Conservation (phyloP, 1,284 basidiomycete genomes). For the Bondarzewia mesenterica region DNA sequence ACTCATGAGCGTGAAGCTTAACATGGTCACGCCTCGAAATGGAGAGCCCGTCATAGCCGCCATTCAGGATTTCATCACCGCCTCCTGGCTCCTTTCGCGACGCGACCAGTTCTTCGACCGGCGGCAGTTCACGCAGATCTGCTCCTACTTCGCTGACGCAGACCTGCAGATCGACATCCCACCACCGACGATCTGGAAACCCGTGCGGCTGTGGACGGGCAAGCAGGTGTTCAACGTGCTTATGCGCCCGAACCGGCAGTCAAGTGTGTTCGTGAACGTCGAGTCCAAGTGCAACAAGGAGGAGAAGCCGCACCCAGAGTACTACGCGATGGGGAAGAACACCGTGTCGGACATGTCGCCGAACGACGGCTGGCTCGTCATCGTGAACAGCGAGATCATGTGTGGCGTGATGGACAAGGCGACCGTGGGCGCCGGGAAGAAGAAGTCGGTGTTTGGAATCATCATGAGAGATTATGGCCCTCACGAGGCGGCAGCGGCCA, state of each 20-base stretch:
- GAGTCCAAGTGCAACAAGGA: constrained; percentile 95
- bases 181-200: constrained; percentile 92
- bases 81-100: constrained; percentile 90
- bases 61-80: constrained; percentile 98
- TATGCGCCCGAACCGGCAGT: constrained; percentile 89
- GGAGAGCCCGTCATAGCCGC: constrained; percentile 98
- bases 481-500: constrained; percentile 89
- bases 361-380: constrained; percentile 97
- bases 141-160: constrained; percentile 91
- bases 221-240: constrained; percentile 97
- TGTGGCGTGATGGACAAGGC: constrained; percentile 99
- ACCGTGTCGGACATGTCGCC: constrained; percentile 83
- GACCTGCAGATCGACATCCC: constrained; percentile 92
- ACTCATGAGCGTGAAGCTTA: constrained; percentile 97
- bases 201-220: constrained; percentile 92
- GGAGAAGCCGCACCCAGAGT: constrained; percentile 67
- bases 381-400: constrained; percentile 98
- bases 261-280: constrained; percentile 86
- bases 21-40: constrained; percentile 94
- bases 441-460: constrained; percentile 98
- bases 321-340: constrained; percentile 53
- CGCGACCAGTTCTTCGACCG: constrained; percentile 94
- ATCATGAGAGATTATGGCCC: constrained; percentile 97
- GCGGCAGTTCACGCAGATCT: constrained; percentile 93
- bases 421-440: constrained; percentile 97